Evolutionary conservation across 306 rosid genomes (phyloP).

Genomic region (Heteromeles arbutifolia): DNA sequence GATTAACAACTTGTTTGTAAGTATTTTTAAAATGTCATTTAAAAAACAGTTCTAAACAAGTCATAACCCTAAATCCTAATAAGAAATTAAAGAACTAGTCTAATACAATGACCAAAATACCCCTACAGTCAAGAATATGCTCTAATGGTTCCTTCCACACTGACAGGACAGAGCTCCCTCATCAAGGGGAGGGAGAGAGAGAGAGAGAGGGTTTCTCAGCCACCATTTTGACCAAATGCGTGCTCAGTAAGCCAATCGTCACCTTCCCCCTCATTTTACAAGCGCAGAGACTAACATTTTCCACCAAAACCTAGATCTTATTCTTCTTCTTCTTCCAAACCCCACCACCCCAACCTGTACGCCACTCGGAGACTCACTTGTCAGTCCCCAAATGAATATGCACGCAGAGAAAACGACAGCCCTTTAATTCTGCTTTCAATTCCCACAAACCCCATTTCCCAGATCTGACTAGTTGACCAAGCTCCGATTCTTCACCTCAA

Average conservation of each 20-base stretch:
- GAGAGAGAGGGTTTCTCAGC: constrained; percentile 14
- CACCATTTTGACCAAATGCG: constrained; percentile 62
- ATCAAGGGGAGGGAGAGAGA: constrained; percentile 11
- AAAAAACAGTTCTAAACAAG: no score
- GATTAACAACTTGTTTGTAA: not conserved
- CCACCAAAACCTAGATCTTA: constrained; percentile 1
- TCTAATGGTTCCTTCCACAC: constrained; percentile 14
- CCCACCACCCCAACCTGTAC: constrained; percentile 30
- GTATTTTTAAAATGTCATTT: no score
- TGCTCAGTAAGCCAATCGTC: constrained; percentile 40
- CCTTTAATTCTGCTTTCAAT: constrained; percentile 1
- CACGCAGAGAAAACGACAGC: not conserved
- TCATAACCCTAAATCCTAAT: no score
- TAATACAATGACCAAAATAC: constrained; percentile 5
- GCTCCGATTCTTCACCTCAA: not conserved
- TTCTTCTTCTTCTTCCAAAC: not conserved
- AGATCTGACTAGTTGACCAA: constrained; percentile 40
- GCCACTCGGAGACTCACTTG: constrained; percentile 28
- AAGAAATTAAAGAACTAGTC: not conserved
- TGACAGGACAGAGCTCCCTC: not conserved
- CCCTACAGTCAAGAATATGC: constrained; percentile 21
- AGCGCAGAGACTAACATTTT: not conserved
- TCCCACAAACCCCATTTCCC: constrained; percentile 18
- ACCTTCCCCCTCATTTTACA: not conserved
- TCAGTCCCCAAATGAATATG: not conserved